Percentiles rank a stretch among this genome's conserved stretches.
Conservation (phyloP, 2,329 filamentous ascomycete species). For the Aspergillus cejpii region DNA sequence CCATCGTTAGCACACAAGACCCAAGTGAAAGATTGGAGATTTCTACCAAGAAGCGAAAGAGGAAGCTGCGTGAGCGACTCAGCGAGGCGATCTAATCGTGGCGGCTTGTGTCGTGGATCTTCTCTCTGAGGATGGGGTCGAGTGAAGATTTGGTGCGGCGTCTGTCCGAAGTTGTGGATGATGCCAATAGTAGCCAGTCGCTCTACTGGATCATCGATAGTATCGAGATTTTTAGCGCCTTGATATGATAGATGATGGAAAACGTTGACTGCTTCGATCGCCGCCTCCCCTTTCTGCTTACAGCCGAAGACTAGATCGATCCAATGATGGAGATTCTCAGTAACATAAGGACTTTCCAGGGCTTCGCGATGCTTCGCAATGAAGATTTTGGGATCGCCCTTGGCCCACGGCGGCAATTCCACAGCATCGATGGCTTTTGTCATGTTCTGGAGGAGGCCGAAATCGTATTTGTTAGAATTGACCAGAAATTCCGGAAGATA, state of each 20-base stretch:
- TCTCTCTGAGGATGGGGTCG: conserved; percentile 74
- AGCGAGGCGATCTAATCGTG: conserved; percentile 69
- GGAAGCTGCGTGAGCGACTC: conserved; percentile 71
- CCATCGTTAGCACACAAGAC: conserved; percentile 1
- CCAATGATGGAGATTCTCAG: conserved; percentile 83
- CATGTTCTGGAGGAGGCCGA: conserved; percentile 76
- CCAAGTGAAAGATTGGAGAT: background rate
- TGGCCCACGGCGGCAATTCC: conserved; percentile 88
- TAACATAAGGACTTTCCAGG: conserved; percentile 87
- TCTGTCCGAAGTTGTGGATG: conserved; percentile 98
- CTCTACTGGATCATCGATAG: conserved; percentile 81
- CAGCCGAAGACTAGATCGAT: conserved; percentile 92
- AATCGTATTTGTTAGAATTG: conserved; percentile 93
- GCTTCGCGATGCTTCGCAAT: conserved; percentile 94
- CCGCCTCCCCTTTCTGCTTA: conserved; percentile 89
- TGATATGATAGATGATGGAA: conserved; percentile 95
- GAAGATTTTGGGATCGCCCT: conserved; percentile 91
- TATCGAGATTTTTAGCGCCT: conserved; percentile 85
- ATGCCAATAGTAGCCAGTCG: conserved; percentile 84
- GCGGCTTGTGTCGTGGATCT: conserved; percentile 55
- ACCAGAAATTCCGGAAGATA: conserved; percentile 89
- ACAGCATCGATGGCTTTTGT: conserved; percentile 78
- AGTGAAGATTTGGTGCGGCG: conserved; percentile 87
- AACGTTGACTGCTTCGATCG: conserved; percentile 84
- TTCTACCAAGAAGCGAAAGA: conserved; percentile 63